Conservation (phyloP, 2,329 filamentous ascomycete species). For the Grosmannia penicillata region DNA sequence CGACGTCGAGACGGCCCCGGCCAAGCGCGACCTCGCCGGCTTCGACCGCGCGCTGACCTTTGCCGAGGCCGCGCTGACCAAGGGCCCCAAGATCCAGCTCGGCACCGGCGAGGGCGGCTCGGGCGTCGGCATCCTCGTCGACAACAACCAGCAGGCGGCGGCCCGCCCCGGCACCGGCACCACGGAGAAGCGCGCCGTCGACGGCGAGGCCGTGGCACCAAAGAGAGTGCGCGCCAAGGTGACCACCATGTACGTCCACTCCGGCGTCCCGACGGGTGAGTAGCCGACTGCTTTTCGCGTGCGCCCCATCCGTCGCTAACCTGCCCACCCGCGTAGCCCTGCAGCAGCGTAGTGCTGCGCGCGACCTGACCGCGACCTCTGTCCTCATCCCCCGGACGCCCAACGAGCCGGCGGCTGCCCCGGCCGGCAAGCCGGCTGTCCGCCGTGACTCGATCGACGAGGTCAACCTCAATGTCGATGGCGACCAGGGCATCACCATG, state of each 20-base stretch:
- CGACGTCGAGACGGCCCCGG: slow-evolving; percentile 11
- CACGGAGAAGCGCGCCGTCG: slow-evolving; percentile 8
- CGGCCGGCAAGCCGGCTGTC: slow-evolving; percentile 3
- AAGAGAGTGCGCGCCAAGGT: slow-evolving; percentile 26
- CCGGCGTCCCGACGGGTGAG: slow-evolving; percentile 27
- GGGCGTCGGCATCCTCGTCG: slow-evolving; percentile 22
- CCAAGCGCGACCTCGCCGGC: slow-evolving; percentile 31
- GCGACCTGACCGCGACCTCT: slow-evolving; percentile 6
- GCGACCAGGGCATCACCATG: slow-evolving; percentile 28
- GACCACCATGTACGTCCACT: slow-evolving; percentile 31
- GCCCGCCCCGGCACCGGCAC: slow-evolving; percentile 1
- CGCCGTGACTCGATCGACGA: slow-evolving; percentile 21
- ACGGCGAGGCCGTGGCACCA: slow-evolving; percentile 8
- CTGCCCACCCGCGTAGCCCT: slow-evolving; percentile 9
- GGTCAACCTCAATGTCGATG: slow-evolving; percentile 29
- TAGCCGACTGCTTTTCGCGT: slow-evolving; percentile 6
- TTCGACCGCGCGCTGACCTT: slow-evolving; percentile 31
- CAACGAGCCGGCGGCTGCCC: background rate
- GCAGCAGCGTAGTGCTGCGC: slow-evolving; percentile 11
- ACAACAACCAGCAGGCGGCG: slow-evolving; percentile 14
- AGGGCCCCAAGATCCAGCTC: slow-evolving; percentile 31
- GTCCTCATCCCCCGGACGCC: background rate
- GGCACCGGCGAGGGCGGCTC: slow-evolving; percentile 27
- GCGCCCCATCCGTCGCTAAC: too few species aligned
- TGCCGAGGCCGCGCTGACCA: slow-evolving; percentile 28